Conservation (phyloP, 179 eudicot genomes). For the Beta lomatogona region DNA sequence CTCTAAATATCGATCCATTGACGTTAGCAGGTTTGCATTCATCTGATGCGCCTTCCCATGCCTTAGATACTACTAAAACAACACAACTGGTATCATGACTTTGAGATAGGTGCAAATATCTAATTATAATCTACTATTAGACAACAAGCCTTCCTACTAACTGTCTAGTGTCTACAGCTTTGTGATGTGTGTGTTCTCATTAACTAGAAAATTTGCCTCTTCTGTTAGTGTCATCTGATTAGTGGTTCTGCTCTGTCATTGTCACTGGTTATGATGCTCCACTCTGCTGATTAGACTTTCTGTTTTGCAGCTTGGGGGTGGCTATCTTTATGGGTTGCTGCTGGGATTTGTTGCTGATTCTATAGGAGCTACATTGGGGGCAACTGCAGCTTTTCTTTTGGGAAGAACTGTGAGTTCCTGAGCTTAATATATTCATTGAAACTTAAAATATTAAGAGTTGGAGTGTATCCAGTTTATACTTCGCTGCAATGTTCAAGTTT, state of each 20-base stretch:
- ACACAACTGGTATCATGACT: neutral
- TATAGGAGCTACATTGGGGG: conserved; percentile 85
- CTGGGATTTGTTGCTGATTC: conserved; percentile 93
- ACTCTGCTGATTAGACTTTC: conserved; percentile 4
- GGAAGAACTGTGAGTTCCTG: conserved; percentile 80
- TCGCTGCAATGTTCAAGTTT: neutral
- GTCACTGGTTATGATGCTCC: conserved; percentile 12
- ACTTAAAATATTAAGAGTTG: neutral
- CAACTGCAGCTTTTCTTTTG: conserved; percentile 83
- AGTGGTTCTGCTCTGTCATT: conserved; percentile 2
- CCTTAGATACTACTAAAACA: neutral
- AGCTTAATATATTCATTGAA: neutral
- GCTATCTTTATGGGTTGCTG: conserved; percentile 92
- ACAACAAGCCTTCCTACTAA: neutral
- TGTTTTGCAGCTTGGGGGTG: conserved; percentile 86
- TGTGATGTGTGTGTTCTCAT: neutral
- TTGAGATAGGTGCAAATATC: neutral
- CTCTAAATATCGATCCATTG: neutral
- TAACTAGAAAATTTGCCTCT: neutral
- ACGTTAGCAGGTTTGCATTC: neutral
- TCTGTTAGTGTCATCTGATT: conserved; percentile 1
- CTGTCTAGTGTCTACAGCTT: neutral
- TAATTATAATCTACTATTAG: neutral
- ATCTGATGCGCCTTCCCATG: neutral
- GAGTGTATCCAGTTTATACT: neutral